Percentiles rank a stretch among this genome's conserved stretches.
These are phyloP conservation scores for Xylariales sp. DNA, from an alignment of 2,329 filamentous ascomycete species.

Conservation along the genomic window DNA sequence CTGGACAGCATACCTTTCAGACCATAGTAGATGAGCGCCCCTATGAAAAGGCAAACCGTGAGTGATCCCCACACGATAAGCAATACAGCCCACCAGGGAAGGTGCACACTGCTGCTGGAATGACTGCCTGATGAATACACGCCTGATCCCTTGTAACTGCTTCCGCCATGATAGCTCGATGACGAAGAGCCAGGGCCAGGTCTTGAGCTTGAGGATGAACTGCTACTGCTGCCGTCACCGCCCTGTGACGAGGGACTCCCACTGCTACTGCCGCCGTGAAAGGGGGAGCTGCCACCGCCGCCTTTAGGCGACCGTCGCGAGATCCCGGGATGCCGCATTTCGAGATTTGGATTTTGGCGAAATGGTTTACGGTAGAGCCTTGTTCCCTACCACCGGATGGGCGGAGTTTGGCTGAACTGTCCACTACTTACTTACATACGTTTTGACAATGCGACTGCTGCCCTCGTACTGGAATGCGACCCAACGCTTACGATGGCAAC, in stretches of 20 bases:
- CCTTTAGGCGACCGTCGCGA: conserved; percentile 7
- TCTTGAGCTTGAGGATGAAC: neutral
- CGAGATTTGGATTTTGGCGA: neutral
- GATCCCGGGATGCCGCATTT: neutral
- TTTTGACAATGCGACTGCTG: too few species aligned
- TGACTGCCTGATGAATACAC: neutral
- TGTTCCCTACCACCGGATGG: neutral
- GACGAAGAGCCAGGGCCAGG: neutral
- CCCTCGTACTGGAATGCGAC: too few species aligned
- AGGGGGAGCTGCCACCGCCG: too few species aligned
- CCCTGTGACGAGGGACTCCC: conserved; percentile 1
- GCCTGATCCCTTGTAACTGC: neutral
- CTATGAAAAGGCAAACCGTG: conserved; percentile 1
- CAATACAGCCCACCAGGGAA: conserved; percentile 9
- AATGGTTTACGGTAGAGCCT: neutral
- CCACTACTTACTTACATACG: neutral
- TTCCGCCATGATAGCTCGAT: neutral
- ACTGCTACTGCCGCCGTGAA: neutral
- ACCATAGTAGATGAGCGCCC: conserved; percentile 1
- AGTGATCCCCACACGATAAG: conserved; percentile 5
- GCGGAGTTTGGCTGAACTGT: neutral
- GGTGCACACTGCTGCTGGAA: neutral
- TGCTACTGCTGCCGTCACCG: neutral
- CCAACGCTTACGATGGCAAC: neutral
- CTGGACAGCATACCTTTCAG: conserved; percentile 3